Evolutionary conservation across 768 basidiomycete genomes (phyloP).

Genomic region (Mycena alexandri): DNA sequence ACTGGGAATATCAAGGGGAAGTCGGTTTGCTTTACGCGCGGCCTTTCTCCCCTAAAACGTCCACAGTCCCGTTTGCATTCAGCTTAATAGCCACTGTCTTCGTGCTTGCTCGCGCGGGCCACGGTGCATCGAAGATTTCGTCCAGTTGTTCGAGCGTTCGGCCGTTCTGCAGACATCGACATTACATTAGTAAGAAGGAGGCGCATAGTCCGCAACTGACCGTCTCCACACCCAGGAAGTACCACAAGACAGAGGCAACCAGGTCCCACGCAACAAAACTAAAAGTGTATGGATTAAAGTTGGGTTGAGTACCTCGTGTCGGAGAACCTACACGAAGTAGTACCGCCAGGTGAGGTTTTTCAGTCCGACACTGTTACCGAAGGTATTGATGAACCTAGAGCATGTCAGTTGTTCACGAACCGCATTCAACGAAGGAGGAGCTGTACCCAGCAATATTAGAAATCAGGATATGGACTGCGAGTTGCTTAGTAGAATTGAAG

Average conservation of each 20-base stretch:
- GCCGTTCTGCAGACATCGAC: constrained; percentile 28
- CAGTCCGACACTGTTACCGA: constrained; percentile 43
- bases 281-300: no score
- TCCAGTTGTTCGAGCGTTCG: constrained; percentile 44
- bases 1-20: no score
- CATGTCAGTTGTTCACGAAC: not conserved
- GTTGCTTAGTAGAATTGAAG: not conserved
- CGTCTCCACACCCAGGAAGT: constrained; percentile 44
- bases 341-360: constrained; percentile 42
- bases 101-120: constrained; percentile 42
- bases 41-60: constrained; percentile 24
- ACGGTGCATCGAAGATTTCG: constrained; percentile 42
- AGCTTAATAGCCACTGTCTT: constrained; percentile 38
- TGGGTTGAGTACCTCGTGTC: no score
- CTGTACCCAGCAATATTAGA: constrained; percentile 42
- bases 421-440: no score
- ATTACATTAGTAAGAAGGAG: not conserved
- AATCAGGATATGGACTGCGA: constrained; percentile 41
- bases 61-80: constrained; percentile 33
- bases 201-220: no score
- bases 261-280: constrained; percentile 44
- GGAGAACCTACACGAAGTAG: constrained; percentile 41
- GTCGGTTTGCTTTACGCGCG: no score
- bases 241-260: constrained; percentile 41
- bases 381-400: constrained; percentile 43